Percentiles rank a stretch among this genome's conserved stretches.
Conservation (phyloP, 2,329 filamentous ascomycete species). For the Saccharata proteae region DNA sequence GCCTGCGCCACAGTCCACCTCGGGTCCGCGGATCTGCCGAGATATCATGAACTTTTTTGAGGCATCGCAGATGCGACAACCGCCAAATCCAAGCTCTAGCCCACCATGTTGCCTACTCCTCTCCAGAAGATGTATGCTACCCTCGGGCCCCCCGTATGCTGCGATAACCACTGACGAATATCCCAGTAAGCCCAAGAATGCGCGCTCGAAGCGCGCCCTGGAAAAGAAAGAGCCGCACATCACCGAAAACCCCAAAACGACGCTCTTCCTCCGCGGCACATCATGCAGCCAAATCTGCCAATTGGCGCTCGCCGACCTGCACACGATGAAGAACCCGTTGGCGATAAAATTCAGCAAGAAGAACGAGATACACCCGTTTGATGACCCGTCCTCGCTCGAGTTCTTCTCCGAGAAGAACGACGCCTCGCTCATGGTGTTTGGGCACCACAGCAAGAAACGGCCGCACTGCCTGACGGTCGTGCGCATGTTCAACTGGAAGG, state of each 20-base stretch:
- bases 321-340: slow-evolving; percentile 71
- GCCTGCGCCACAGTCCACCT: too few relatives aligned
- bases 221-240: slow-evolving; percentile 86
- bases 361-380: slow-evolving; percentile 90
- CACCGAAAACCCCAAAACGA: slow-evolving; percentile 79
- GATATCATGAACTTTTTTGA: too few relatives aligned
- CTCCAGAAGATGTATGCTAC: slow-evolving; percentile 6
- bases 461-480: slow-evolving; percentile 77
- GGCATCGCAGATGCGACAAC: too few relatives aligned
- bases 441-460: slow-evolving; percentile 83
- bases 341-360: slow-evolving; percentile 94
- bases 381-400: slow-evolving; percentile 74
- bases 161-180: neutral
- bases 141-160: too few relatives aligned
- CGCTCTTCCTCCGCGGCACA: slow-evolving; percentile 79
- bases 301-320: slow-evolving; percentile 73
- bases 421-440: slow-evolving; percentile 72
- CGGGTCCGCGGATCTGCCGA: too few relatives aligned
- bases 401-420: slow-evolving; percentile 98
- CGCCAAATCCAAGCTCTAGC: slow-evolving; percentile 1
- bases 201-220: slow-evolving; percentile 87
- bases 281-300: slow-evolving; percentile 73
- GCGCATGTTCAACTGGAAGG: slow-evolving; percentile 72
- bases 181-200: slow-evolving; percentile 56
- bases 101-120: slow-evolving; percentile 5